Percentiles rank a stretch among this genome's conserved stretches.
These are phyloP conservation scores for Streptanthus diversifolius DNA, from an alignment of 345 rosid genomes.

Conservation along the genomic window DNA sequence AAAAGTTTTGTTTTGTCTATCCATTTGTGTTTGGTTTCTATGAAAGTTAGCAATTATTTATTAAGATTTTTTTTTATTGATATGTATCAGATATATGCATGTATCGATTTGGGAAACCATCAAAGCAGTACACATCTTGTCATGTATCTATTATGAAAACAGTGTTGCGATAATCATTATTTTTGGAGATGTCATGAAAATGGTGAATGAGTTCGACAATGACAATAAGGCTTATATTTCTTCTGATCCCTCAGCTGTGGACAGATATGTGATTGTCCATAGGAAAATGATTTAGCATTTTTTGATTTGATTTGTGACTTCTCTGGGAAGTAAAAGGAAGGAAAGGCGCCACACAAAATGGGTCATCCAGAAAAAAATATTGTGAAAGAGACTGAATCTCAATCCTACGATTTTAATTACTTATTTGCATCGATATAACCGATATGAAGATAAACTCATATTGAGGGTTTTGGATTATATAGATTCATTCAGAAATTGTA, in stretches of 20 bases:
- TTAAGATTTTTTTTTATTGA: conserved; percentile 15
- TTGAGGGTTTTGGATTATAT: too few species aligned
- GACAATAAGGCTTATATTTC: conserved; percentile 56
- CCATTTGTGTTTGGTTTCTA: too few species aligned
- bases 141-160: neutral
- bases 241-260: conserved; percentile 53
- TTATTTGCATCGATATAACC: too few species aligned
- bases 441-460: too few species aligned
- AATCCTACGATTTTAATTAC: conserved; percentile 5
- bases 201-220: conserved; percentile 44
- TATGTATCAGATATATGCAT: too few species aligned
- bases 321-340: conserved; percentile 65
- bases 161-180: conserved; percentile 51
- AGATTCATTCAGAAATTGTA: too few species aligned
- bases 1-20: too few species aligned
- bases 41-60: too few species aligned
- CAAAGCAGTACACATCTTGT: too few species aligned
- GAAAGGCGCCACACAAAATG: conserved; percentile 83
- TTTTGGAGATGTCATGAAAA: too few species aligned
- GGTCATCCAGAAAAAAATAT: conserved; percentile 64
- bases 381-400: conserved; percentile 42
- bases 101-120: conserved; percentile 46
- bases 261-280: conserved; percentile 75
- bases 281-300: conserved; percentile 71
- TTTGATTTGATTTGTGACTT: conserved; percentile 53